Base-by-base conservation (phyloP, 257 asterid genomes). In the Ophiorrhiza pumila region DNA sequence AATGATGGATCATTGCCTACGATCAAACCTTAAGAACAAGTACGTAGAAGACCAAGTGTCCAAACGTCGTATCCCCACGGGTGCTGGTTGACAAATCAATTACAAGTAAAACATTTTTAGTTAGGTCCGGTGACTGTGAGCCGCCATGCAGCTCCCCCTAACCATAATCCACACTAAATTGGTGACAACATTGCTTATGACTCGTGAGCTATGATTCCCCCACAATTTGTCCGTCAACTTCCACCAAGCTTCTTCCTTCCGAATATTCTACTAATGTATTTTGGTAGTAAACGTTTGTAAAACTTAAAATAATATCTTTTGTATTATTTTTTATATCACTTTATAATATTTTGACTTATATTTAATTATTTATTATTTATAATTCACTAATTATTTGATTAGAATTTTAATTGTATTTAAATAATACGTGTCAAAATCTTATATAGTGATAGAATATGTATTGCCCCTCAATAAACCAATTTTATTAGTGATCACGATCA, bases 141-240 rank as follows among this genome's bases (percentile, higher is more conserved):
- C 74, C 45, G 65, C 65, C 74, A 69, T 53, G 52, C 74, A 69
- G 13, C 74, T 69, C 74, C 74, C 65, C 46, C 14, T 37, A 7
- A 32, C 14, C 20, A 15, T 7, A 5, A 34, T 32, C 65, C 65
- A 60, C 65, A 14, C 31, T 23, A 7, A 60, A 60, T 31, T 18
- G 14, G 65, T 42, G 70, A 65, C 70, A 55, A 14, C 53, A 65
- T 25, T 25, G 69, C 58, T 41, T 55, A 11, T 69, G 73, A 20
- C 9, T 13, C 13, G 0, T 55, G n/a, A n/a, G 68, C 68, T 34
- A 3, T n/a, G 35, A 1, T 63, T 52, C 12, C 22, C 34, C 37
- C 34, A 25, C 39, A n/a, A 52, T 22, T 27, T 13, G 35, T 41
- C 5, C 72, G 11, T 13, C 62, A 34, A 41, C 11, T 45, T 69